phyloP scores from a whole-genome alignment of 1,284 basidiomycete genomes.

The Ceratobasidium sp. region DNA sequence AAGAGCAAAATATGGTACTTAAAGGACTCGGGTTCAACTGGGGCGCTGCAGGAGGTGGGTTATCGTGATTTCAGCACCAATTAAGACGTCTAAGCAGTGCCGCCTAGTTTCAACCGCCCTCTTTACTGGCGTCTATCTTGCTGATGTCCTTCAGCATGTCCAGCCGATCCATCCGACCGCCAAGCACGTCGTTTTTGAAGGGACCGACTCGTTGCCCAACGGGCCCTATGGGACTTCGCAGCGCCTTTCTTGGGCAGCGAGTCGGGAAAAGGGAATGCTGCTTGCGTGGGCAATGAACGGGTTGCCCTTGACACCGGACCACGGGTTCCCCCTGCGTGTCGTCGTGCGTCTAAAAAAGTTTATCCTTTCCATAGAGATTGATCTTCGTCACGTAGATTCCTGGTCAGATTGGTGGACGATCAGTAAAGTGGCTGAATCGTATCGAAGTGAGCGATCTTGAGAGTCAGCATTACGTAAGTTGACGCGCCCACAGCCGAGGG shows the following conservation, averaged over 20 bases:
- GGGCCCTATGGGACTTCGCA: constrained; percentile 73
- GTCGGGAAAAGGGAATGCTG: constrained; percentile 62
- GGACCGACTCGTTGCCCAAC: constrained; percentile 64
- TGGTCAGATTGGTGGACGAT: constrained; percentile 66
- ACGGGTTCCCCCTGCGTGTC: constrained; percentile 68
- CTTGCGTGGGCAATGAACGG: constrained; percentile 72
- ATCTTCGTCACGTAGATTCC: constrained; percentile 52
- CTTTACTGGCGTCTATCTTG: constrained; percentile 69
- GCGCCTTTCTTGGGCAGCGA: constrained; percentile 58
- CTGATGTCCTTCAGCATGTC: constrained; percentile 62
- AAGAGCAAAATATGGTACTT: constrained; percentile 71
- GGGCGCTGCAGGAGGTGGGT: constrained; percentile 56
- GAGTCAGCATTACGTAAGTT: constrained; percentile 60
- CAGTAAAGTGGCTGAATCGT: constrained; percentile 63
- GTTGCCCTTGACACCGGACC: constrained; percentile 64
- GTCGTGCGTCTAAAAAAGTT: constrained; percentile 45
- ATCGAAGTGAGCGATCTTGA: constrained; percentile 64
- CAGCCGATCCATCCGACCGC: constrained; percentile 53
- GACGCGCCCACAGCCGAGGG: not conserved
- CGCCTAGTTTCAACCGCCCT: constrained; percentile 61
- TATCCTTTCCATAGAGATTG: not conserved
- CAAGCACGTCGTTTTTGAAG: constrained; percentile 69
- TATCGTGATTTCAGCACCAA: not conserved
- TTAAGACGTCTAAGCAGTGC: constrained; percentile 30
- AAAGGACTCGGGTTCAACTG: constrained; percentile 68